Base-by-base conservation (phyloP, 306 rosid genomes). In the Fragaria ananassa region DNA sequence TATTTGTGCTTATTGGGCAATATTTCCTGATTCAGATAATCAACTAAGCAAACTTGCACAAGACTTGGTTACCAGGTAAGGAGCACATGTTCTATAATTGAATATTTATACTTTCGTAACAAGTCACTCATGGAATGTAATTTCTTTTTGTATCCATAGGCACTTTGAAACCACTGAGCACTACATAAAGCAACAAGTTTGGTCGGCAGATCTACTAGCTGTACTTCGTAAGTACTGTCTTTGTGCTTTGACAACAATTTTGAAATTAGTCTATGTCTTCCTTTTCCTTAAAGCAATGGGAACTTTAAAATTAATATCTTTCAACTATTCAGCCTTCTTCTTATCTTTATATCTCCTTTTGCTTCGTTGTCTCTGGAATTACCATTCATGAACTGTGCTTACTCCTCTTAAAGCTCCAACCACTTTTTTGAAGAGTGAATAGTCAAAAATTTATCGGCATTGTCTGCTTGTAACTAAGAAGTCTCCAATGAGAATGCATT, bases 11-110 rank as follows among this genome's bases (percentile, higher is more conserved):
- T 91, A 89, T 82, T 84, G 83, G 44, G 88, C 83, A 27, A 92
- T 92, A 84, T 90, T 92, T 86, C 91, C 96, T 10, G 92, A 92
- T 87, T 92, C 97, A 73, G 91, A 85, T 62, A 81, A 69, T 58
- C 96, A 92, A 74, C 85, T 90, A 51, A 78, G 84, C 51, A 78
- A 84, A 76, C 85, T 90, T 83, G 89, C 87, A 76, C 90, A 78
- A 76, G 90, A 81, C 46, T 85, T 89, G 74, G 67, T 92, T 68
- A 75, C 89, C 80, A 89, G 81, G 98, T 90, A 78, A 86, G 90
- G 8, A 65, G 49, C 61, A n/a, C 68, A 45, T 42, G 66, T 72
- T 66, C 10, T 72, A 31, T 66, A 47, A 64, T 57, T 44, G 78
- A 77, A 67, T 60, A 71, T 35, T 74, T 62, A 53, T 71, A 70